Evolutionary conservation across 2,329 filamentous ascomycete genomes (phyloP).

Genomic region (Aspergillus sp.): DNA sequence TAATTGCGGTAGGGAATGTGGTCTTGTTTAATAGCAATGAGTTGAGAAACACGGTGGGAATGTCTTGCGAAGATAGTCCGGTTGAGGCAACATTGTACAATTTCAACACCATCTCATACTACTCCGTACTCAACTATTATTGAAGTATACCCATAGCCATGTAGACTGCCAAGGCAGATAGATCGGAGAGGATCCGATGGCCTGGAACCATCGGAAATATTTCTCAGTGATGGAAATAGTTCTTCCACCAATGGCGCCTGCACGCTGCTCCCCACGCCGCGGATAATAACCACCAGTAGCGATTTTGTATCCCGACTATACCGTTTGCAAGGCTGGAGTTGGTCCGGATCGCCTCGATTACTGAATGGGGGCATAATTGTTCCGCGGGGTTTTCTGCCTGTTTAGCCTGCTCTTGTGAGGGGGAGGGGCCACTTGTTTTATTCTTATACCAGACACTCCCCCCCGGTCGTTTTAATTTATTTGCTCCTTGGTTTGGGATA

Average conservation of each 20-base stretch:
- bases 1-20: slow-evolving; percentile 34
- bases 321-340: neutral
- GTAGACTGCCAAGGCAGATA: neutral
- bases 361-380: slow-evolving; percentile 10
- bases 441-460: neutral
- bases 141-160: neutral
- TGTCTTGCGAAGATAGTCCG: neutral
- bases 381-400: slow-evolving; percentile 11
- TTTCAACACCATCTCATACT: neutral
- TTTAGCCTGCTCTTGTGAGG: neutral
- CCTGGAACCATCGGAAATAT: neutral
- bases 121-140: neutral
- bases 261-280: neutral
- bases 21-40: neutral
- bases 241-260: slow-evolving; percentile 26
- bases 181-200: slow-evolving; percentile 10
- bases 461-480: neutral
- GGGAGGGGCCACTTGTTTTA: neutral
- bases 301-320: slow-evolving; percentile 2
- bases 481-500: neutral
- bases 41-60: neutral
- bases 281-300: slow-evolving; percentile 8
- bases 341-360: slow-evolving; percentile 1
- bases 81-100: neutral
- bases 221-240: slow-evolving; percentile 26